phyloP scores from a whole-genome alignment of 192 early-diverging fungal species.

The Coemansia sp. region DNA sequence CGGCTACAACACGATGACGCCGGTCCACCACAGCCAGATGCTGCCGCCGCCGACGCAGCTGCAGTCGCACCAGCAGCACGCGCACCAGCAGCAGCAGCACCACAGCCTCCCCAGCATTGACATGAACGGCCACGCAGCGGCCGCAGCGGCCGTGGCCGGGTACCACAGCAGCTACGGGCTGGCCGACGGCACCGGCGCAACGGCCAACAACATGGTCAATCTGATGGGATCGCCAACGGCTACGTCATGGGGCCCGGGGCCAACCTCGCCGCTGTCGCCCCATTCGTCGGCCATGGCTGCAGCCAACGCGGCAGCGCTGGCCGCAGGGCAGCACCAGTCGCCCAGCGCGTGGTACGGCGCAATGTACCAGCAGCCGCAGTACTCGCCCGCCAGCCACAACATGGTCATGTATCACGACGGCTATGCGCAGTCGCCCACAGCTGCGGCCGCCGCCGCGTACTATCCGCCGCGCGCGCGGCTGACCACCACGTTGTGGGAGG shows the following conservation, averaged over 20 bases:
- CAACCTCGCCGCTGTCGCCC: conserved; percentile 42
- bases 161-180: conserved; percentile 53
- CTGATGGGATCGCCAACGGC: conserved; percentile 44
- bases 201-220: conserved; percentile 31
- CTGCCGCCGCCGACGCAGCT: conserved; percentile 44
- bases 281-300: conserved; percentile 29
- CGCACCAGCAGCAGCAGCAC: conserved; percentile 25
- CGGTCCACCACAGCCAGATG: conserved; percentile 39
- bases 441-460: conserved; percentile 51
- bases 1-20: conserved; percentile 44
- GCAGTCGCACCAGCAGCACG: conserved; percentile 32
- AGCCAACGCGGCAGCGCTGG: conserved; percentile 36
- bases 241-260: conserved; percentile 41
- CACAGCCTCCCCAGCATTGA: conserved; percentile 51
- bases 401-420: conserved; percentile 54
- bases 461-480: conserved; percentile 47
- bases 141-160: conserved; percentile 31
- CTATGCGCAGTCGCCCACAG: conserved; percentile 45
- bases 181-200: conserved; percentile 42
- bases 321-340: conserved; percentile 42
- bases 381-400: conserved; percentile 41
- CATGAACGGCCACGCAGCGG: conserved; percentile 46
- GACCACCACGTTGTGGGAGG: conserved; percentile 79
- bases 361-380: conserved; percentile 49
- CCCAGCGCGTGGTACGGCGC: conserved; percentile 42